phyloP scores from a whole-genome alignment of 2,329 filamentous ascomycete genomes.

The Hysterium pulicare region DNA sequence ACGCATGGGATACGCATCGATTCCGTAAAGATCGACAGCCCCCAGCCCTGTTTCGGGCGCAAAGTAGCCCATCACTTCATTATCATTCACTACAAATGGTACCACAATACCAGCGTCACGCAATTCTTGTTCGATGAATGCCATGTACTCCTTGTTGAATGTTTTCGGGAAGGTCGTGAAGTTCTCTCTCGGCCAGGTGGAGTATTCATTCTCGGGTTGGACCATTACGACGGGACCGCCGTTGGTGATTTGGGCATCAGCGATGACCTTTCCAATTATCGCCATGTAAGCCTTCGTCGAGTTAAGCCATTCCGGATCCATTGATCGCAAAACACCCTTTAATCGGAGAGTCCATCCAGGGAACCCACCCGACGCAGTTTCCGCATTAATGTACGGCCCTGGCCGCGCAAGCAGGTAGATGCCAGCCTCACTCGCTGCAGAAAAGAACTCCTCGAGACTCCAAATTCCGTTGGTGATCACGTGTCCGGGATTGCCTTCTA shows the following conservation, averaged over 20 bases:
- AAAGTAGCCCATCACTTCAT: constrained; percentile 57
- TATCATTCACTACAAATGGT: constrained; percentile 74
- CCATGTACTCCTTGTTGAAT: constrained; percentile 66
- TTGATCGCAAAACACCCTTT: constrained; percentile 62
- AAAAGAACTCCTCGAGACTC: constrained; percentile 70
- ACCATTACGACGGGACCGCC: constrained; percentile 75
- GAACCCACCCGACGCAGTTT: constrained; percentile 72
- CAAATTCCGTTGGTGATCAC: constrained; percentile 71
- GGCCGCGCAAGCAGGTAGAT: constrained; percentile 71
- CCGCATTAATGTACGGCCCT: constrained; percentile 76
- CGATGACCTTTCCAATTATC: constrained; percentile 63
- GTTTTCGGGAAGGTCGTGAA: constrained; percentile 60
- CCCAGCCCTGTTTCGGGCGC: constrained; percentile 59
- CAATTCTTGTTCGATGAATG: constrained; percentile 66
- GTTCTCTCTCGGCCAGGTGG: constrained; percentile 48
- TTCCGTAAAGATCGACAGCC: constrained; percentile 62
- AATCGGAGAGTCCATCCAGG: constrained; percentile 74
- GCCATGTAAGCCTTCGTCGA: constrained; percentile 64
- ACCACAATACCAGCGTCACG: constrained; percentile 67
- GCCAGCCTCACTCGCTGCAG: constrained; percentile 68
- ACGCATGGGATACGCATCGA: constrained; percentile 61
- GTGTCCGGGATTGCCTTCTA: constrained; percentile 69
- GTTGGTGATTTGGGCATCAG: constrained; percentile 75
- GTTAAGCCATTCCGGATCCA: constrained; percentile 58
- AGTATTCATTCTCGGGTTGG: constrained; percentile 83